phyloP scores from a whole-genome alignment of 164 flowering plant genomes.

The Tetracentron sinense region DNA sequence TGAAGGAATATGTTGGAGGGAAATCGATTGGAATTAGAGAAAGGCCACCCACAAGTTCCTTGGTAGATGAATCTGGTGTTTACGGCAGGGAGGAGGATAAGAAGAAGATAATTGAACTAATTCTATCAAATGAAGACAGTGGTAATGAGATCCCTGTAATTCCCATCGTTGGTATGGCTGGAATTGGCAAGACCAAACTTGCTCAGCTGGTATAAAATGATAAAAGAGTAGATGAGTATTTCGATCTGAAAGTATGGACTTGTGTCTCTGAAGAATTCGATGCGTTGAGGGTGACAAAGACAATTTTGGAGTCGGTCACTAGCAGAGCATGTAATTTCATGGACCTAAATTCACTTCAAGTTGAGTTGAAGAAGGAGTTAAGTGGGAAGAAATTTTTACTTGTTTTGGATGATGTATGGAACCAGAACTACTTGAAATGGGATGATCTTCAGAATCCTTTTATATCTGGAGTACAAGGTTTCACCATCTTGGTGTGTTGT shows the following conservation, averaged over 20 bases:
- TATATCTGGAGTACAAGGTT: neutral
- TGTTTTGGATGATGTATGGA: slow-evolving; percentile 28
- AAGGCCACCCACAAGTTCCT: neutral
- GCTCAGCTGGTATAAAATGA: slow-evolving; percentile 27
- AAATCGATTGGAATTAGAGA: neutral
- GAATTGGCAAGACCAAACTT: slow-evolving; percentile 35
- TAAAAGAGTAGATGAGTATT: slow-evolving; percentile 3
- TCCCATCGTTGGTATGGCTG: slow-evolving; percentile 30
- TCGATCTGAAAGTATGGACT: slow-evolving; percentile 23
- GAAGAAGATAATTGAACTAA: slow-evolving; percentile 2
- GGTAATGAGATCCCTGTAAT: slow-evolving; percentile 3
- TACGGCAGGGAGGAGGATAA: neutral
- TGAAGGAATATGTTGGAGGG: neutral
- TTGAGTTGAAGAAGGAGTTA: slow-evolving; percentile 8
- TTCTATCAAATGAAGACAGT: slow-evolving; percentile 6
- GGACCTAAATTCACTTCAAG: slow-evolving; percentile 12
- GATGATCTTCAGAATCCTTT: neutral
- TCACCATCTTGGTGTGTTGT: neutral
- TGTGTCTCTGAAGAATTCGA: slow-evolving; percentile 25
- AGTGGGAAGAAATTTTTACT: slow-evolving; percentile 21
- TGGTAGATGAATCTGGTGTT: neutral
- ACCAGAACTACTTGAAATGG: neutral
- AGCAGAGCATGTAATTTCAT: neutral
- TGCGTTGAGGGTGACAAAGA: slow-evolving; percentile 10
- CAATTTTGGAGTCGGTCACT: slow-evolving; percentile 11